A percentile compares a stretch with the other conserved stretches of the same genome.
phyloP scores from a whole-genome alignment of 192 early-diverging fungal genomes.

The Backusella psychrophila region DNA sequence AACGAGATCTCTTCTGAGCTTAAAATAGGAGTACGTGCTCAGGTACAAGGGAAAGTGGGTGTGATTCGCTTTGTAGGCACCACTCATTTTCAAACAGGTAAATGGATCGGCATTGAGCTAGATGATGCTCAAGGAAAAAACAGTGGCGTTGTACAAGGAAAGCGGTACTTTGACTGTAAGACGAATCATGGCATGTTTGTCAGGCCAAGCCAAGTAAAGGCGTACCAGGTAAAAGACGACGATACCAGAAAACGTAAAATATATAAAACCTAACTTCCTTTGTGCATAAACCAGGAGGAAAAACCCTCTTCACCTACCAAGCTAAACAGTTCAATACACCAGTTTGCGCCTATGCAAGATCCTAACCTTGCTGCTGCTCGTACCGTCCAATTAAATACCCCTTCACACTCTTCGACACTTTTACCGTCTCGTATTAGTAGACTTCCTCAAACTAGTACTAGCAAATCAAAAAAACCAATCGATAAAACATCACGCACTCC shows the following conservation, averaged over 20 bases:
- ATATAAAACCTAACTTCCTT: background rate
- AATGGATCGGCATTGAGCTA: slow-evolving; percentile 91
- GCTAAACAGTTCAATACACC: background rate
- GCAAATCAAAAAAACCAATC: slow-evolving; percentile 13
- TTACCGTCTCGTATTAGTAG: slow-evolving; percentile 23
- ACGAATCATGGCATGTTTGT: slow-evolving; percentile 79
- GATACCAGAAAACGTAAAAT: background rate
- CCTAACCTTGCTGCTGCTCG: slow-evolving; percentile 19
- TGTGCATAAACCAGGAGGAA: background rate
- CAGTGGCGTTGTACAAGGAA: slow-evolving; percentile 72
- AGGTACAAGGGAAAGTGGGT: slow-evolving; percentile 55
- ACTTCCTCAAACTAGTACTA: background rate
- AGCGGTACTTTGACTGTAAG: slow-evolving; percentile 76
- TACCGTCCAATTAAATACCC: slow-evolving; percentile 21
- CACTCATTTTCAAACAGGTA: slow-evolving; percentile 81
- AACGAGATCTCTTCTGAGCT: slow-evolving; percentile 26
- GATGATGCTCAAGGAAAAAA: slow-evolving; percentile 75
- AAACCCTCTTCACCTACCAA: background rate
- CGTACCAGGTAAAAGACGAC: background rate
- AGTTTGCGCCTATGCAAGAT: slow-evolving; percentile 34
- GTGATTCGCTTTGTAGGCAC: slow-evolving; percentile 79
- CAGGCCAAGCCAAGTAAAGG: slow-evolving; percentile 57
- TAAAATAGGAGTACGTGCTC: slow-evolving; percentile 45
- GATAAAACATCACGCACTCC: slow-evolving; percentile 15
- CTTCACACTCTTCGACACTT: slow-evolving; percentile 24